These are phyloP conservation scores for Scalesia atractyloides DNA, from an alignment of 129 eudicot species.

Conservation along the genomic window DNA sequence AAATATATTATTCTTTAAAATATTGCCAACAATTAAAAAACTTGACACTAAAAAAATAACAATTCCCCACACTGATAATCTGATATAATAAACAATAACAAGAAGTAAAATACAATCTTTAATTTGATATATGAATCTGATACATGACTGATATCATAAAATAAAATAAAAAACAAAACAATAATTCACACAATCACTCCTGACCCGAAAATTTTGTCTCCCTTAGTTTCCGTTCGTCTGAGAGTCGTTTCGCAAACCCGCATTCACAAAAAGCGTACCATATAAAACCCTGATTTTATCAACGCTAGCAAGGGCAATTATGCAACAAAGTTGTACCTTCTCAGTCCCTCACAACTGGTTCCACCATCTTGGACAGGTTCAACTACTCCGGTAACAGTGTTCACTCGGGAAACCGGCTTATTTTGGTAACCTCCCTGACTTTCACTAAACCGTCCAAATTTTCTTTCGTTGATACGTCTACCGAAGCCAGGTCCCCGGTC, in stretches of 20 bases:
- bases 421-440: constrained; percentile 39
- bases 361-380: constrained; percentile 46
- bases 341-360: constrained; percentile 48
- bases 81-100: too few species aligned
- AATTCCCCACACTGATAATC: too few species aligned
- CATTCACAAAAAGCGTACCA: not conserved
- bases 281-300: not conserved
- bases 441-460: constrained; percentile 39
- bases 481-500: constrained; percentile 43
- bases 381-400: constrained; percentile 41
- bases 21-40: too few species aligned
- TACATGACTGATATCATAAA: too few species aligned
- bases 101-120: too few species aligned
- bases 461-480: constrained; percentile 39
- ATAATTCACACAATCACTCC: constrained; percentile 8
- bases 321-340: constrained; percentile 10
- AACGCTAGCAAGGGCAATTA: too few species aligned
- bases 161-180: not conserved
- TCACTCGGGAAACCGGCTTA: constrained; percentile 46
- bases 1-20: too few species aligned
- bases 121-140: too few species aligned
- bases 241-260: constrained; percentile 53
- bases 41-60: too few species aligned
- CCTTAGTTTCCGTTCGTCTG: constrained; percentile 49
- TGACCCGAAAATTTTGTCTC: constrained; percentile 4